Percentiles rank a stretch among this genome's conserved stretches.
phyloP scores from a whole-genome alignment of 2,329 filamentous ascomycete species.

The Tolypocladium nubicola region DNA sequence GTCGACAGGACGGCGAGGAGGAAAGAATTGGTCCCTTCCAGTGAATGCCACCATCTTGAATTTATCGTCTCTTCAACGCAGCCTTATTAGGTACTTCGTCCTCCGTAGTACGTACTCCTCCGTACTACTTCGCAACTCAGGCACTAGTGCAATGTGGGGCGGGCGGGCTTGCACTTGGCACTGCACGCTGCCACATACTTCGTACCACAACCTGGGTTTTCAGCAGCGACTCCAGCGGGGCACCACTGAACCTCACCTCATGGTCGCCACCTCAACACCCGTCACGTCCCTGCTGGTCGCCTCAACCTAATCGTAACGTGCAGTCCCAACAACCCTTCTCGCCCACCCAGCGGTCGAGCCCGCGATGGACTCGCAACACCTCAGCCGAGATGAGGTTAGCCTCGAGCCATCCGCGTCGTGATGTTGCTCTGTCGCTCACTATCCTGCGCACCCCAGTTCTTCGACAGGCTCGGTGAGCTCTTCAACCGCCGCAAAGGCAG shows the following conservation, averaged over 20 bases:
- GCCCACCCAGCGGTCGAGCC: neutral
- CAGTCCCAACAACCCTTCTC: neutral
- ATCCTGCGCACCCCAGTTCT: constrained; percentile 48
- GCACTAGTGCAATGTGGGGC: neutral
- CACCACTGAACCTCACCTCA: neutral
- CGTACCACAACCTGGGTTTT: neutral
- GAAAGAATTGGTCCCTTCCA: neutral
- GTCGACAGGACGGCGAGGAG: neutral
- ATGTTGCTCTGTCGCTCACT: neutral
- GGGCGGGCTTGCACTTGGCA: neutral
- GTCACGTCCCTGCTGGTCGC: neutral
- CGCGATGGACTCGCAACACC: constrained; percentile 16
- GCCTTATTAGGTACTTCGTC: no score
- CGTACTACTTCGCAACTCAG: neutral
- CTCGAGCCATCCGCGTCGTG: neutral
- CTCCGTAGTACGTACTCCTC: no score
- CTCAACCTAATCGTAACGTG: neutral
- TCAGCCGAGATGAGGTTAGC: constrained; percentile 30
- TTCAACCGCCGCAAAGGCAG: constrained; percentile 57
- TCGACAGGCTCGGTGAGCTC: constrained; percentile 55
- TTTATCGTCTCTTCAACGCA: neutral
- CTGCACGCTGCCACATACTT: neutral
- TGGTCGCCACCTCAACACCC: neutral
- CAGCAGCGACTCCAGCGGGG: neutral
- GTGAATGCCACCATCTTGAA: neutral